A percentile compares a stretch with the other conserved stretches of the same genome.
These are phyloP conservation scores for Colletotrichum truncatum DNA, from an alignment of 2,329 filamentous ascomycete species.

Conservation along the genomic window DNA sequence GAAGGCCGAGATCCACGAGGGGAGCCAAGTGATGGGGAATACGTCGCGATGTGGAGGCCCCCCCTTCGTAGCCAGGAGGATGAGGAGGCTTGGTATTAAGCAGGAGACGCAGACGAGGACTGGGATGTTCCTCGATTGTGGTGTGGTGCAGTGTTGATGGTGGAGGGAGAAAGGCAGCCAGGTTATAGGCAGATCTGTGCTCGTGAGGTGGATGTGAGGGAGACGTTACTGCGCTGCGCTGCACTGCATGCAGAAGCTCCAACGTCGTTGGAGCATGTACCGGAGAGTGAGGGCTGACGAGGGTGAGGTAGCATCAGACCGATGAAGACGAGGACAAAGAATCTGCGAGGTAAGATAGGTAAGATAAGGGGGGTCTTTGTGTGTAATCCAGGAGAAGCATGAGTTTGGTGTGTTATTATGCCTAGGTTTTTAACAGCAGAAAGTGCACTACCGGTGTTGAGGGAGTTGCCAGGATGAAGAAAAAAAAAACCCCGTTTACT, in stretches of 20 bases:
- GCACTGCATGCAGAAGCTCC: constrained; percentile 21
- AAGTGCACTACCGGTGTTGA: too few species aligned
- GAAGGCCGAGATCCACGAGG: constrained; percentile 11
- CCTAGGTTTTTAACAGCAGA: too few species aligned
- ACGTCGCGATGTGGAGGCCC: constrained; percentile 16
- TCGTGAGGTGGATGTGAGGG: neutral
- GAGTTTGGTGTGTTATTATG: neutral
- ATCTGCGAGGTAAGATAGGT: neutral
- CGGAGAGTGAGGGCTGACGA: constrained; percentile 2
- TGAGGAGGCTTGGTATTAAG: constrained; percentile 6
- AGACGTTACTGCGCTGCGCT: constrained; percentile 13
- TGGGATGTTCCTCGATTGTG: constrained; percentile 24
- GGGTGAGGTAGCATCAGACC: constrained; percentile 6
- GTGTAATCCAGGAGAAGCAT: neutral
- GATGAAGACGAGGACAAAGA: neutral
- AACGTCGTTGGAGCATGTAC: constrained; percentile 6
- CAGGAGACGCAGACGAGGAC: constrained; percentile 16
- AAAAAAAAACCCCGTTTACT: too few species aligned
- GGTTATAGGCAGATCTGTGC: constrained; percentile 12
- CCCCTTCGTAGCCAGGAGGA: neutral
- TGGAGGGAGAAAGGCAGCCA: constrained; percentile 8
- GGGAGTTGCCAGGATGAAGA: too few species aligned
- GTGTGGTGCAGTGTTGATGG: constrained; percentile 16
- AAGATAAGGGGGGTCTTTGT: neutral
- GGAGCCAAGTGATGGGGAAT: constrained; percentile 22